A percentile compares a stretch with the other conserved stretches of the same genome.
These are phyloP conservation scores for Lycium ferocissimum DNA, from an alignment of 257 asterid genomes.

Conservation along the genomic window DNA sequence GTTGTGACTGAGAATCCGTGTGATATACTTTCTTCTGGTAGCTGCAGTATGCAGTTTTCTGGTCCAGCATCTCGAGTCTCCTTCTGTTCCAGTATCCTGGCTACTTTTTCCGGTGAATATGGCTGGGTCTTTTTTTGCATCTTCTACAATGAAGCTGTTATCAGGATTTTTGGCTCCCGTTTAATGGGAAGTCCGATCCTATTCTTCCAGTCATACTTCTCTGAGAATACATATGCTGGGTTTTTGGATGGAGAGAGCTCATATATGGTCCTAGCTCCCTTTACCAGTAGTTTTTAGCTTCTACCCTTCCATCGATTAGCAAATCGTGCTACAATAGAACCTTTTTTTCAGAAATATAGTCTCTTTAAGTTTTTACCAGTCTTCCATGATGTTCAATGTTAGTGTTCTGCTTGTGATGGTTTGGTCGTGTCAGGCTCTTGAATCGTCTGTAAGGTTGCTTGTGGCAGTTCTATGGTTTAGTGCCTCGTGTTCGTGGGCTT, in stretches of 20 bases:
- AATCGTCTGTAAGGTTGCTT: slow-evolving; percentile 41
- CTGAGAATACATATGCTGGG: slow-evolving; percentile 50
- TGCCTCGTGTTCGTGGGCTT: slow-evolving; percentile 57
- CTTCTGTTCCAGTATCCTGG: slow-evolving; percentile 40
- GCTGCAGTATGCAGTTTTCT: slow-evolving; percentile 40
- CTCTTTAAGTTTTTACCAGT: slow-evolving; percentile 24
- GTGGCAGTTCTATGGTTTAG: slow-evolving; percentile 46
- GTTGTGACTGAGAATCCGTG: neutral
- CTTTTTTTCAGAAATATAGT: neutral
- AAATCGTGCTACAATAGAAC: slow-evolving; percentile 20
- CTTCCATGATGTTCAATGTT: slow-evolving; percentile 31
- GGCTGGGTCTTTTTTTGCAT: slow-evolving; percentile 67
- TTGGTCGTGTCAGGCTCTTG: slow-evolving; percentile 39
- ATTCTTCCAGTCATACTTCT: slow-evolving; percentile 44
- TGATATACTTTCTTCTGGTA: slow-evolving; percentile 26
- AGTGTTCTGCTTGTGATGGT: slow-evolving; percentile 33
- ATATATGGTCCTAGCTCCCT: neutral
- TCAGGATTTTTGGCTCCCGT: slow-evolving; percentile 42
- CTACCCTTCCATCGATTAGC: slow-evolving; percentile 34
- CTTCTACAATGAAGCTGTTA: slow-evolving; percentile 55
- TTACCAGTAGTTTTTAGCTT: slow-evolving; percentile 48
- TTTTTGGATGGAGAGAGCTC: slow-evolving; percentile 43
- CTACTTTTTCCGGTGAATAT: slow-evolving; percentile 53
- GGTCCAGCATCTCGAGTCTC: slow-evolving; percentile 47
- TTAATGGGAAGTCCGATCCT: neutral